phyloP scores from a whole-genome alignment of 1,284 basidiomycete genomes.

The Sporisorium graminicola region DNA sequence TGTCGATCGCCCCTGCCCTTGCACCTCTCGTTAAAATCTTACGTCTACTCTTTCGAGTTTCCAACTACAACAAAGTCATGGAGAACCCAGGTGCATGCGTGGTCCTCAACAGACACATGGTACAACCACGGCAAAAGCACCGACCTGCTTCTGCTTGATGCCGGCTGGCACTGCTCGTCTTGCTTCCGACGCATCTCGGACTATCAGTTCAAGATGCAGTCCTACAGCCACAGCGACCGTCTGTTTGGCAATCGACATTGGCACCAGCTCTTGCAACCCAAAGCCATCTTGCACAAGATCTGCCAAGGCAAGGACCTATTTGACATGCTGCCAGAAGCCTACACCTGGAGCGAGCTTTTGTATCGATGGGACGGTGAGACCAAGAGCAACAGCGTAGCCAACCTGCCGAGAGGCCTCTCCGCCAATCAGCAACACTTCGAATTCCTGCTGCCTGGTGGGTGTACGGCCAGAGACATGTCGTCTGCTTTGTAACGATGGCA shows the following conservation, averaged over 20 bases:
- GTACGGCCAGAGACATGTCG: constrained; percentile 58
- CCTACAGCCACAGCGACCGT: constrained; percentile 78
- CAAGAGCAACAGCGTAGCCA: constrained; percentile 71
- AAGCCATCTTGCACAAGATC: constrained; percentile 75
- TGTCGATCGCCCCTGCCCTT: constrained; percentile 76
- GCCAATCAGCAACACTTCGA: constrained; percentile 74
- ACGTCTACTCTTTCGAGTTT: constrained; percentile 78
- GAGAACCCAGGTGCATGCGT: constrained; percentile 75
- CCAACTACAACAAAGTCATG: constrained; percentile 72
- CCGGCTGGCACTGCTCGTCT: constrained; percentile 75
- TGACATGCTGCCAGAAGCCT: constrained; percentile 75
- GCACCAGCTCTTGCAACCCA: constrained; percentile 73
- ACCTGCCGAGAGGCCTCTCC: constrained; percentile 74
- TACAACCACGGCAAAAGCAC: constrained; percentile 76
- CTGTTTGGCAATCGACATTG: constrained; percentile 73
- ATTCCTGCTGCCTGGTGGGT: constrained; percentile 77
- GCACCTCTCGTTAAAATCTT: constrained; percentile 78
- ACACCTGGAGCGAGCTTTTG: constrained; percentile 70
- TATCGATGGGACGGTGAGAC: constrained; percentile 38
- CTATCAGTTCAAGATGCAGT: constrained; percentile 76
- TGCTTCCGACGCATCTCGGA: constrained; percentile 77
- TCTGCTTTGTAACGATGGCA: neutral
- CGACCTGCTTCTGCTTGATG: constrained; percentile 75
- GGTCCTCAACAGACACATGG: constrained; percentile 69
- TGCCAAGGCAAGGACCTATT: constrained; percentile 78